Conservation (phyloP, 495 filamentous ascomycete genomes). For the Lophium mytilinum region DNA sequence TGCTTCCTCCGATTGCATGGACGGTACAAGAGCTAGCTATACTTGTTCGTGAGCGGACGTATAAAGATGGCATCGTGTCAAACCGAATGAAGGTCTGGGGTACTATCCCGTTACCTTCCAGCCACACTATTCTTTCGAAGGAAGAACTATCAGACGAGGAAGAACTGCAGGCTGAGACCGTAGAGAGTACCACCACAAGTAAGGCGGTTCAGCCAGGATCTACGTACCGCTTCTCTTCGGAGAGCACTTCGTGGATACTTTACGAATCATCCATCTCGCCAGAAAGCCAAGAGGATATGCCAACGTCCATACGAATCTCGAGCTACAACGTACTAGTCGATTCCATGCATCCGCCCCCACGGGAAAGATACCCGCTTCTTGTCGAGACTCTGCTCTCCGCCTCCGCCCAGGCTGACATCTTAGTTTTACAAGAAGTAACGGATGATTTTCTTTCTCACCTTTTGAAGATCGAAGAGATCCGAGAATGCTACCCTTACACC, state of each 20-base stretch:
- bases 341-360: constrained; percentile 40
- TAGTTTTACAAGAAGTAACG: constrained; percentile 53
- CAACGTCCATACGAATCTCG: constrained; percentile 34
- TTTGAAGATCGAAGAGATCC: constrained; percentile 39
- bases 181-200: not conserved
- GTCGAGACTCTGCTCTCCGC: constrained; percentile 38
- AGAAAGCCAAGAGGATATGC: constrained; percentile 1
- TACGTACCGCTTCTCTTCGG: constrained; percentile 6
- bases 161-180: not conserved
- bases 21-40: constrained; percentile 37
- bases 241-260: not conserved
- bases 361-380: constrained; percentile 42
- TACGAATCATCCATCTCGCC: not conserved
- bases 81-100: constrained; percentile 14
- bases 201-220: constrained; percentile 3
- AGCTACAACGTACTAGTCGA: constrained; percentile 53
- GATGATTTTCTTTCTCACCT: constrained; percentile 47
- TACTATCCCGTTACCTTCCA: not conserved
- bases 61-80: not conserved
- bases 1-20: constrained; percentile 39
- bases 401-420: constrained; percentile 35
- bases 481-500: constrained; percentile 40
- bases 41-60: constrained; percentile 35
- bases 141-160: not conserved
- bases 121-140: not conserved